Evolutionary conservation across 2,329 filamentous ascomycete genomes (phyloP).

Genomic region (Sporothrix dimorphospora): DNA sequence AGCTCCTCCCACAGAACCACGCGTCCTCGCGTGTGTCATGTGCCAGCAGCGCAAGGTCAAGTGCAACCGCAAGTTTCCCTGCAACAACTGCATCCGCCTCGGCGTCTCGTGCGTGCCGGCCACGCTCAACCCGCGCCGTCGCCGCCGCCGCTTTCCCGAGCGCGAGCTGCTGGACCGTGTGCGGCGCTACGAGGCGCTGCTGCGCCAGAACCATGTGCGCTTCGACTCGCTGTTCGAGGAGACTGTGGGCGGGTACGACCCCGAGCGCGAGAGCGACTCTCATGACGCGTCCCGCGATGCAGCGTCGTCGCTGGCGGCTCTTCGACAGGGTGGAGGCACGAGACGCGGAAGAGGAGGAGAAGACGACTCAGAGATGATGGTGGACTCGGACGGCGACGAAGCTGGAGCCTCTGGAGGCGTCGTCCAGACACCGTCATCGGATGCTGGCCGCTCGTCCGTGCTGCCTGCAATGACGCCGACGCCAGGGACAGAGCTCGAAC

Average conservation of each 20-base stretch:
- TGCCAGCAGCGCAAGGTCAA: conserved; percentile 66
- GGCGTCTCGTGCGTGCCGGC: conserved; percentile 29
- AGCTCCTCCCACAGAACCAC: conserved; percentile 39
- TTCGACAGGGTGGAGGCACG: background rate
- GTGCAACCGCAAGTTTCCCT: conserved; percentile 61
- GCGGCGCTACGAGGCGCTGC: conserved; percentile 58
- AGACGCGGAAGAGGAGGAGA: background rate
- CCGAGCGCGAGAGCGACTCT: background rate
- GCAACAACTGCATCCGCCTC: conserved; percentile 53
- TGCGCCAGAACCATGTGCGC: conserved; percentile 56
- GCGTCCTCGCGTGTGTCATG: conserved; percentile 57
- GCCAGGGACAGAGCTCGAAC: background rate
- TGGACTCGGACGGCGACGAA: background rate
- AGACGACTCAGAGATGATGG: background rate
- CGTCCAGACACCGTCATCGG: background rate
- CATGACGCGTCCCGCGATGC: background rate
- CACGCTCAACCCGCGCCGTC: conserved; percentile 45
- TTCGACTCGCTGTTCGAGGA: conserved; percentile 51
- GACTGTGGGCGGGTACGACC: background rate
- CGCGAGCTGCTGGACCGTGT: conserved; percentile 61
- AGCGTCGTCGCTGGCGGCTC: background rate
- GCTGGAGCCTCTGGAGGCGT: background rate
- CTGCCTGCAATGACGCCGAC: background rate
- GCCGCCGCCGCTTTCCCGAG: conserved; percentile 56
- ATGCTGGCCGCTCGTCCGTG: background rate